Base-by-base conservation (phyloP, 345 rosid genomes). In the Leavenworthia alabamica region DNA sequence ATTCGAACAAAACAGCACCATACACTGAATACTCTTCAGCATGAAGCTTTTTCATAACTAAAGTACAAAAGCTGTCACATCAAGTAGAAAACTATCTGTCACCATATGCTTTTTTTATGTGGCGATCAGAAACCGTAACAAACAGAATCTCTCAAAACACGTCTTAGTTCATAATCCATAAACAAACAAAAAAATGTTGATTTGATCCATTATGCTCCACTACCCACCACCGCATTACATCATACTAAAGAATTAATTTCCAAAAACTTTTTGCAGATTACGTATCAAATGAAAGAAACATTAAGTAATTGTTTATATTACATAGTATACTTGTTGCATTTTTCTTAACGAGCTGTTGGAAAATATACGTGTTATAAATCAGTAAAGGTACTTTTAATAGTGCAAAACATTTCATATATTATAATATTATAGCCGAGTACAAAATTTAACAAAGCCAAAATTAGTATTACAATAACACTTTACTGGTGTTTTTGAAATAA, bases 61-160 rank as follows among this genome's bases (percentile, higher is more conserved):
- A 50, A 50, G 73, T 58, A 49, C 52, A 68, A 51, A 59, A 60
- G 31, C n/a, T 44, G 49, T 53, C 73, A 44, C 73, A 60, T 70
- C 57, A 61, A 60, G 73, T 60, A 68, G 61, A 61, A 13, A 61
- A 61, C 56, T 57, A 27, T 24, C 37, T 62, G 26, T 9, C 56
- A 53, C 28, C 45, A 42, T 16, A 29, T 17, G 63, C 48, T 64
- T 62, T 62, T 62, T 39, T 45, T 70, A 71, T 71, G 75, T 63
- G 64, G 65, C 75, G 65, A 70, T 49, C 50, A 29, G 75, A 63
- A 63, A 63, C 59, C 74, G 68, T 62, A 35, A 61, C 40, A 44
- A 13, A 45, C 41, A 56, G 74, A 70, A 62, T 55, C 68, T 69
- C 35, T 10, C 50, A 61, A 70, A 70, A 70, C 53, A 62, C 45